Evolutionary conservation across 1,284 basidiomycete genomes (phyloP), one percentile per base, ranked within the genome.

Genomic region (Puccinia hordei): DNA sequence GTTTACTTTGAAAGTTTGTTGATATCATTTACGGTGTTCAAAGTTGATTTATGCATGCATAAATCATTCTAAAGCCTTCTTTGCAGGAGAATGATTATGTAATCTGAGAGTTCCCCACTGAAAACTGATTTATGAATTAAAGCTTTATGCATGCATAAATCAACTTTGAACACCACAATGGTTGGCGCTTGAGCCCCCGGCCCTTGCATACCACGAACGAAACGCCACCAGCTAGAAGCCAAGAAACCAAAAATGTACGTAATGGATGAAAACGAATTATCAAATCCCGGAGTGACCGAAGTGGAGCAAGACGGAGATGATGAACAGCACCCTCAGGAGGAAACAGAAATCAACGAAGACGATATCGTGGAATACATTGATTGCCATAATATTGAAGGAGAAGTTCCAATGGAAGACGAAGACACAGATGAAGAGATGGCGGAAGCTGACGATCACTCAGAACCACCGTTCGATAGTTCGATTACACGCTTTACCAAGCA

Each of bases 401-500:
- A 81, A 41, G 81, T 33, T 68, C 81, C 81, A 46, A 82, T 80
- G 30, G 80, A 81, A 41, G 82, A 83, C n/a, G 71, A 72, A 61
- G 68, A 68, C 17, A 83, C 84, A 27, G 85, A 86, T 76, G 85
- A 84, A 74, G 83, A 82, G 17, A 49, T 74, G n/a, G 30, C 53
- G 38, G 35, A 68, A 2, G 27, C 19, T 5, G 30, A 44, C 24
- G 55, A 38, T 12, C 38, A 65, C 33, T 59, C 49, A 22, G 59
- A 35, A 33, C n/a, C 35, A 63, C 61, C 66, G 5, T 27, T 61
- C 71, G 83, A 82, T 83, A 86, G 87, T 85, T 72, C 84, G 84
- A 46, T 86, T 85, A 82, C 83, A 81, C 59, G 82, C 83, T 73
- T 85, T 83, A 66, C 83, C 84, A 68, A 94, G 0, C 84, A 85